Evolutionary conservation across 2,329 filamentous ascomycete species (phyloP), one percentile per base, ranked within the genome.

Genomic region (Alternaria sp.): DNA sequence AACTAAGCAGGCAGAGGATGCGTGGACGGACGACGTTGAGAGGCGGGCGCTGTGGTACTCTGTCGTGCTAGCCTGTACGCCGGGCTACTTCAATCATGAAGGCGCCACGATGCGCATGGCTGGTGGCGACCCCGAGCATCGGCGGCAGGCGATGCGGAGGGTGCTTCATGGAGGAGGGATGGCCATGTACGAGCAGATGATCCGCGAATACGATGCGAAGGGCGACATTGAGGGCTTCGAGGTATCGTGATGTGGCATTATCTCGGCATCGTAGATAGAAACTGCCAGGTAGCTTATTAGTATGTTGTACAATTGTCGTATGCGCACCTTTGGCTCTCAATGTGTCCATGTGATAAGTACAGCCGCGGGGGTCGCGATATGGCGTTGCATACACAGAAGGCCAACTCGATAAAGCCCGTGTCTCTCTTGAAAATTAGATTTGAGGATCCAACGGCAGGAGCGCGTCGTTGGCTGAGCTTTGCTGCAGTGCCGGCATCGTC

Each of bases 41-140:
- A 57, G 50, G 25, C 40, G 63, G 8, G 61, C 60, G n/a, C 36
- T 28, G 9, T 66, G 44, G 26, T 69, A 58, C 28, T 40, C 55
- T 12, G 49, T 54, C 8, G 30, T 67, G 11, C 49, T 57, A 13
- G 59, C 45, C 4, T 67, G 67, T 44, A 69, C 67, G 15, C 65
- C 59, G 11, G 54, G 59, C n/a, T 67, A 64, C 44, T 62, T 68
- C 43, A 68, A 66, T 13, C 59, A 57, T 21, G 53, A 61, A 46
- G 59, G 59, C 10, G 59, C 26, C 5, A 40, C 59, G n/a, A 32
- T 51, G 46, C 45, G 36, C 15, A 23, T 26, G 44, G 50, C 50
- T 49, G 25, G 30, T 1, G 26, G 50, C 5, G 19, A 43, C 28
- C 36, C 28, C 12, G 52, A 64, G 13, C 47, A 54, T 40, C 61